Evolutionary conservation across 192 early-diverging fungal species (phyloP), one percentile per base, ranked within the genome.

Genomic region (Mortierella antarctica): DNA sequence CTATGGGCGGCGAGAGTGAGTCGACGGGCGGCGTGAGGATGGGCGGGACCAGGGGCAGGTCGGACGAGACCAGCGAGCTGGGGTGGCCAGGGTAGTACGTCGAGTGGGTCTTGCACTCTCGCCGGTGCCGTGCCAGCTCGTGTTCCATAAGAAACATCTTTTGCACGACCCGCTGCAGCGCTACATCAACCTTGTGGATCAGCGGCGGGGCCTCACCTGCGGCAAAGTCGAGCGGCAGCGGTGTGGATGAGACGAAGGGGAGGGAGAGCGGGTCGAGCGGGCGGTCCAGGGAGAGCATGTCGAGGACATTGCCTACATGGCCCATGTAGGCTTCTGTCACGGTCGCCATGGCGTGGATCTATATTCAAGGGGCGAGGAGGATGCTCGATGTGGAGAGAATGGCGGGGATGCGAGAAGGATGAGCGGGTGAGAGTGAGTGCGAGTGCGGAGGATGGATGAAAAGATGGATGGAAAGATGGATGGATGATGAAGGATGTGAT

Each of bases 1-100:
- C 63, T 46, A 71, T 51, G 45, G 70, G 65, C 45, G 77, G 53
- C 15, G 77, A 80, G 40, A 80, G 57, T 39, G 54, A 14, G 55
- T 80, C 77, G 64, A 71, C 77, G 12, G 77, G 77, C 0, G 76
- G 76, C 0, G 70, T 80, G 20, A 80, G 77, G 55, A 80, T 80
- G 15, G 65, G 65, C 4, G 77, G 49, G 12, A 55, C 48, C 7
- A 71, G 40, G 13, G 45, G 53, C 11, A 14, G 49, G 23, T 57
- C 57, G n/a, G 64, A 44, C 2, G 57, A 66, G 56, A 65, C 51
- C 46, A 54, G 56, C 11, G 31, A 15, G 58, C 10, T 61, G 48
- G 13, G 15, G 47, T 58, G 46, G 10, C 54, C 21, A 9, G 44
- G 23, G 40, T 31, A 12, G 57, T 59, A 0, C 7, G 13, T 52